phyloP scores from a whole-genome alignment of 140 eudicot species.

The Ambrosia hybrid region DNA sequence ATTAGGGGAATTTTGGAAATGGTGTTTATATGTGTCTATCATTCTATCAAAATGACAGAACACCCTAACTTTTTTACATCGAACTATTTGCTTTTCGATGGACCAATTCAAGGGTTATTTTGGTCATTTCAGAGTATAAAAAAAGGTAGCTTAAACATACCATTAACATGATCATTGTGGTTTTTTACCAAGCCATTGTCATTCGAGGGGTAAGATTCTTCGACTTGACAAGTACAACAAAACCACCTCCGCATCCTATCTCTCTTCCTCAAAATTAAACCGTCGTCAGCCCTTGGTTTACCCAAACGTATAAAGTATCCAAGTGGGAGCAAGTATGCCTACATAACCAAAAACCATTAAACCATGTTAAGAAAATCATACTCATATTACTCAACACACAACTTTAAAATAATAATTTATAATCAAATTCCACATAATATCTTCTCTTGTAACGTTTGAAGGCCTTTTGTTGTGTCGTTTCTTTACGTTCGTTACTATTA shows the following conservation, averaged over 20 bases:
- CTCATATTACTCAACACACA: not conserved
- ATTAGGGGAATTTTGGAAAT: too few relatives aligned
- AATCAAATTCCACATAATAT: not conserved
- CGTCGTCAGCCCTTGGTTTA: slow-evolving; percentile 46
- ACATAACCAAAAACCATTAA: slow-evolving; percentile 7
- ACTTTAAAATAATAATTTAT: not conserved
- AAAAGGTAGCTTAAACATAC: slow-evolving; percentile 27
- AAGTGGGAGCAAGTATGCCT: slow-evolving; percentile 41
- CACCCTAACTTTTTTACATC: not conserved
- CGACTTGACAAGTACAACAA: slow-evolving; percentile 77
- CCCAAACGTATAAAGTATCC: slow-evolving; percentile 41
- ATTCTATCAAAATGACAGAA: not conserved
- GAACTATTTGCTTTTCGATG: not conserved
- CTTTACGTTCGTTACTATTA: too few relatives aligned
- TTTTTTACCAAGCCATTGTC: slow-evolving; percentile 56
- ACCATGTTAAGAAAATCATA: not conserved
- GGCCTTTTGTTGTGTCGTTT: too few relatives aligned
- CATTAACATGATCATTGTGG: slow-evolving; percentile 51
- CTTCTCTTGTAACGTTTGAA: not conserved
- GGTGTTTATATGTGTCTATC: not conserved
- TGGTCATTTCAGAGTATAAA: not conserved
- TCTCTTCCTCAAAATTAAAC: slow-evolving; percentile 50
- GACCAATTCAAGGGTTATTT: not conserved
- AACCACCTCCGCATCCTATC: slow-evolving; percentile 84
- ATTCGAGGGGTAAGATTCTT: slow-evolving; percentile 53